These are phyloP conservation scores for Ilex paraguariensis DNA, from an alignment of 305 asterid species.

Conservation along the genomic window DNA sequence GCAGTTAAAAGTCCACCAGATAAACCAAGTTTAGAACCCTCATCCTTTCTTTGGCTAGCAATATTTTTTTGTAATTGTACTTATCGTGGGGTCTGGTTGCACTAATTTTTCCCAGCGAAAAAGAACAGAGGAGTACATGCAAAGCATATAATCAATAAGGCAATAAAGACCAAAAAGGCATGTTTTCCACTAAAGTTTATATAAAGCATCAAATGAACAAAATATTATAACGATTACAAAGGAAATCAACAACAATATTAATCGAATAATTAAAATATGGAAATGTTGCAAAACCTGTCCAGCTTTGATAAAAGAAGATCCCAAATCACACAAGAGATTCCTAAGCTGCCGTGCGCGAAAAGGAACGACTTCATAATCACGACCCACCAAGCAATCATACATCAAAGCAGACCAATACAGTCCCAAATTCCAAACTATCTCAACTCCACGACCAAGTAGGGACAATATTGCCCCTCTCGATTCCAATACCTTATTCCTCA, in stretches of 20 bases:
- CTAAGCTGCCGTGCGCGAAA: conserved; percentile 96
- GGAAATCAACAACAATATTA: background rate
- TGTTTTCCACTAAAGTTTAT: too few species aligned
- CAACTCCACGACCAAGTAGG: conserved; percentile 78
- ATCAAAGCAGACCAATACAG: conserved; percentile 77
- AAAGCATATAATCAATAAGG: too few species aligned
- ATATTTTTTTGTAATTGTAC: too few species aligned
- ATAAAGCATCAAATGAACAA: too few species aligned
- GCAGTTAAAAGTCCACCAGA: background rate
- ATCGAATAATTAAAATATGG: background rate
- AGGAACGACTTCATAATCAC: conserved; percentile 98
- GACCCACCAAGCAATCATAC: conserved; percentile 83
- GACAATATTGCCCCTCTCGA: conserved; percentile 86
- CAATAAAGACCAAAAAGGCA: too few species aligned
- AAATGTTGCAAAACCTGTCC: conserved; percentile 63
- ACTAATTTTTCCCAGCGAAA: too few species aligned
- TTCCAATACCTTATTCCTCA: conserved; percentile 81
- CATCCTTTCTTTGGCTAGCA: too few species aligned
- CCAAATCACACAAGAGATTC: conserved; percentile 87
- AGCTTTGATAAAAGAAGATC: conserved; percentile 98
- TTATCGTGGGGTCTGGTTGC: too few species aligned
- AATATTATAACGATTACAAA: background rate
- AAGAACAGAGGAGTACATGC: too few species aligned
- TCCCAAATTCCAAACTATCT: conserved; percentile 96
- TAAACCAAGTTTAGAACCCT: background rate